phyloP scores from a whole-genome alignment of 441 rosid genomes.

The Arabidopsis lyrata region DNA sequence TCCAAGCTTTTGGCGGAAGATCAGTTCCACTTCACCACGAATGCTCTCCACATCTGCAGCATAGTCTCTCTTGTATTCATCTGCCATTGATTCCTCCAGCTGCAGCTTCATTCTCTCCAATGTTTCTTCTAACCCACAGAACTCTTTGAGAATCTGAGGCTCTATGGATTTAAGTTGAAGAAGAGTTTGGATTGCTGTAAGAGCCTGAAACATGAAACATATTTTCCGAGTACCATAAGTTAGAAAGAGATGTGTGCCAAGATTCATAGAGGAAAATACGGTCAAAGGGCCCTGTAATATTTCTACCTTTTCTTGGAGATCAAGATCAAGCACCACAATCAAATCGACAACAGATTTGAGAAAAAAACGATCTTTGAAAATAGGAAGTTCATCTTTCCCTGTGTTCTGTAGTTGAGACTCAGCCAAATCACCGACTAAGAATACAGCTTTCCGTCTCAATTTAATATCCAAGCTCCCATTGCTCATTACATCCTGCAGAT shows the following conservation, averaged over 20 bases:
- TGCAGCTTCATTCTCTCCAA: slow-evolving; percentile 70
- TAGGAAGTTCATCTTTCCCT: slow-evolving; percentile 53
- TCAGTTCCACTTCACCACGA: no score
- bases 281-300: neutral
- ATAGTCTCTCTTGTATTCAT: slow-evolving; percentile 68
- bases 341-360: slow-evolving; percentile 84
- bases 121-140: slow-evolving; percentile 69
- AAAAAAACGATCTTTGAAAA: slow-evolving; percentile 62
- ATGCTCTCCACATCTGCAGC: slow-evolving; percentile 64
- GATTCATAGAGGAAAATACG: slow-evolving; percentile 2
- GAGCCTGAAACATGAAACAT: slow-evolving; percentile 69
- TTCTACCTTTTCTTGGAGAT: slow-evolving; percentile 91
- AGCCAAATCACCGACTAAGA: slow-evolving; percentile 76
- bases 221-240: slow-evolving; percentile 17
- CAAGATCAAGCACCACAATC: slow-evolving; percentile 65
- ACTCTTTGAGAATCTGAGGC: slow-evolving; percentile 66
- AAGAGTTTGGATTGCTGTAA: slow-evolving; percentile 71
- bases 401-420: slow-evolving; percentile 64
- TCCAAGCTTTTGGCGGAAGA: no score
- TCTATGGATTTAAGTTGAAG: slow-evolving; percentile 68
- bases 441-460: slow-evolving; percentile 77
- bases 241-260: neutral
- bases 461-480: slow-evolving; percentile 66
- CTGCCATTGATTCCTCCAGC: slow-evolving; percentile 62
- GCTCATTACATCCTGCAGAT: slow-evolving; percentile 67